Evolutionary conservation across 768 basidiomycete genomes (phyloP).

Genomic region (Lepiota brunneoincarnata): DNA sequence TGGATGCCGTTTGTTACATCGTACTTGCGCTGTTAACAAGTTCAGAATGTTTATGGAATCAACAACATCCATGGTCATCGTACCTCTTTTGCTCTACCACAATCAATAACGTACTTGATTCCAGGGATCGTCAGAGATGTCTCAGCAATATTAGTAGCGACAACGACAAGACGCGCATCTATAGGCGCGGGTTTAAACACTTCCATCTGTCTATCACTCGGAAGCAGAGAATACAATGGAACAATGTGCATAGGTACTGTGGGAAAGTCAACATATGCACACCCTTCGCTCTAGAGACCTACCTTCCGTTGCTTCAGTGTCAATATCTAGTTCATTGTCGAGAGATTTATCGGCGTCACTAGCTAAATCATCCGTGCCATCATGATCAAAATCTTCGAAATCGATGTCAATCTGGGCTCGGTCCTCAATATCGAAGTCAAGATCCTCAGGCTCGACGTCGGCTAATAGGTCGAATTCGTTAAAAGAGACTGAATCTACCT

Average conservation of each 20-base stretch:
- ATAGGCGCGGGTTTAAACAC: constrained; percentile 86
- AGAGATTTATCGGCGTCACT: constrained; percentile 65
- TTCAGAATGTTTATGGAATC: background rate
- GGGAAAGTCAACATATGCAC: constrained; percentile 6
- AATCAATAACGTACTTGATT: constrained; percentile 97
- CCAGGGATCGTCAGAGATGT: constrained; percentile 97
- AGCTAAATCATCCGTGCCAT: constrained; percentile 76
- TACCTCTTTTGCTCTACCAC: constrained; percentile 93
- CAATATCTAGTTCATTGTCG: constrained; percentile 55
- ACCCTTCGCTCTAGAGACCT: constrained; percentile 17
- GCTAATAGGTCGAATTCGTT: constrained; percentile 33
- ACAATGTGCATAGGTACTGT: constrained; percentile 92
- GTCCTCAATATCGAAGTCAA: constrained; percentile 52
- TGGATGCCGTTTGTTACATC: constrained; percentile 83
- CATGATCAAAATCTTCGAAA: constrained; percentile 57
- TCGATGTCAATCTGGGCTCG: constrained; percentile 35
- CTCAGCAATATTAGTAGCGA: constrained; percentile 95
- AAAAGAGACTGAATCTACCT: background rate
- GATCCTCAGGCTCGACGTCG: constrained; percentile 68
- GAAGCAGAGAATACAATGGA: constrained; percentile 88
- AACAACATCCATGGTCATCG: constrained; percentile 2
- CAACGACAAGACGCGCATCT: constrained; percentile 83
- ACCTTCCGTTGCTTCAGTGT: constrained; percentile 68
- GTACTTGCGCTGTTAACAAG: constrained; percentile 64
- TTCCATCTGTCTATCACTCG: constrained; percentile 92